phyloP scores from a whole-genome alignment of 2,329 filamentous ascomycete genomes.

The Trichophyton rubrum region DNA sequence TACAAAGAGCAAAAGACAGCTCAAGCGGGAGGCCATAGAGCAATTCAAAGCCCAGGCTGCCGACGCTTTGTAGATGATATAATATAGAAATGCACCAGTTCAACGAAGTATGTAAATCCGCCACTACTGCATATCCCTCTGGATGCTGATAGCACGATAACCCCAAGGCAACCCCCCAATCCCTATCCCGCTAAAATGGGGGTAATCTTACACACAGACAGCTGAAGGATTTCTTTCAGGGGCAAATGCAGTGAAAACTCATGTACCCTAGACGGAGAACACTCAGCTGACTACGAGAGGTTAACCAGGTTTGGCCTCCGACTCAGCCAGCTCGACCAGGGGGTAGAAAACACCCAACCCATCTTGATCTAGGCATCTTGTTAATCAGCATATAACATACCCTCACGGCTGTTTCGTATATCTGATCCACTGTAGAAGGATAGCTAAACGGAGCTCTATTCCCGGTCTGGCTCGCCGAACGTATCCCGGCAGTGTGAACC shows the following conservation, averaged over 20 bases:
- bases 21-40: conserved; percentile 35
- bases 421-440: background rate
- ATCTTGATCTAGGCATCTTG: too few relatives aligned
- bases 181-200: background rate
- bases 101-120: background rate
- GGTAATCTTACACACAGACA: background rate
- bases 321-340: background rate
- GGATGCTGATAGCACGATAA: background rate
- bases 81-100: background rate
- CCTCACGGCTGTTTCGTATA: too few relatives aligned
- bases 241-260: background rate
- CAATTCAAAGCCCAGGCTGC: conserved; percentile 13
- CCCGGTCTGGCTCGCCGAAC: background rate
- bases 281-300: background rate
- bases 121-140: background rate
- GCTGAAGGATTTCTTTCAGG: background rate
- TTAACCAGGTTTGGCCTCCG: background rate
- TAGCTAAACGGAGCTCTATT: background rate
- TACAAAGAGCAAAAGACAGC: conserved; percentile 28
- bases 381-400: too few relatives aligned
- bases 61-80: background rate
- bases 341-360: background rate
- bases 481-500: background rate
- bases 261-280: background rate
- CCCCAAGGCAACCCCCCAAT: too few relatives aligned